Percentiles rank a stretch among this genome's conserved stretches.
Evolutionary conservation across 306 rosid species (phyloP).

Genomic region (Herpetospermum pedunculosum): DNA sequence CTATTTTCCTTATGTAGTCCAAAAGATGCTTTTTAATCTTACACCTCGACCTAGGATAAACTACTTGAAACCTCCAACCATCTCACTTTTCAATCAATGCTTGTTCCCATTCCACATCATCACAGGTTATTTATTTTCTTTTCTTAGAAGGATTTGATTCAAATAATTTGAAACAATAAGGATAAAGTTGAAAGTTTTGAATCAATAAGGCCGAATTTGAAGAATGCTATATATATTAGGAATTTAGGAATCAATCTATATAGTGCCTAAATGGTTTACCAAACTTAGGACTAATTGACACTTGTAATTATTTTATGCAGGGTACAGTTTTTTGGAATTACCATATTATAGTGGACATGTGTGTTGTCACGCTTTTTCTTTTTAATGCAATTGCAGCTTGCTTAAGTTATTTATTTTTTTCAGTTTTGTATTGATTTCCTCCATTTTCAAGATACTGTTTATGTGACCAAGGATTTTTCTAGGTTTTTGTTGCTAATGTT

Average conservation of each 20-base stretch:
- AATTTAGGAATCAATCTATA: not conserved
- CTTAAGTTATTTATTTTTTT: not conserved
- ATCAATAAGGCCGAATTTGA: not conserved
- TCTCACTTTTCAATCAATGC: not conserved
- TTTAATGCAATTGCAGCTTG: not conserved
- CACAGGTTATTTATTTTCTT: not conserved
- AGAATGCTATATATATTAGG: not conserved
- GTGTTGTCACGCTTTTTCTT: not conserved
- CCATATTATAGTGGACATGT: not conserved
- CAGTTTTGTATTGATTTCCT: not conserved
- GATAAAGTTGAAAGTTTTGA: not conserved
- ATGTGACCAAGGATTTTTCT: not conserved
- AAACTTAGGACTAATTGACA: not conserved
- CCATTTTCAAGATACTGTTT: not conserved
- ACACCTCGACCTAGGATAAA: not conserved
- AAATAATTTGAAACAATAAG: not conserved
- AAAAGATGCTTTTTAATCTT: not conserved
- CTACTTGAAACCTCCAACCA: not conserved
- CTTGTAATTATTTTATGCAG: not conserved
- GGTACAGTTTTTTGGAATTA: not conserved
- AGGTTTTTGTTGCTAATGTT: constrained; percentile 75
- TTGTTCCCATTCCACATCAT: not conserved
- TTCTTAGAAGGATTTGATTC: not conserved
- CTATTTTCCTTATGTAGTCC: not conserved
- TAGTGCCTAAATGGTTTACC: not conserved